Evolutionary conservation across 495 filamentous ascomycete genomes (phyloP).

Genomic region (Xylaria cubensis): DNA sequence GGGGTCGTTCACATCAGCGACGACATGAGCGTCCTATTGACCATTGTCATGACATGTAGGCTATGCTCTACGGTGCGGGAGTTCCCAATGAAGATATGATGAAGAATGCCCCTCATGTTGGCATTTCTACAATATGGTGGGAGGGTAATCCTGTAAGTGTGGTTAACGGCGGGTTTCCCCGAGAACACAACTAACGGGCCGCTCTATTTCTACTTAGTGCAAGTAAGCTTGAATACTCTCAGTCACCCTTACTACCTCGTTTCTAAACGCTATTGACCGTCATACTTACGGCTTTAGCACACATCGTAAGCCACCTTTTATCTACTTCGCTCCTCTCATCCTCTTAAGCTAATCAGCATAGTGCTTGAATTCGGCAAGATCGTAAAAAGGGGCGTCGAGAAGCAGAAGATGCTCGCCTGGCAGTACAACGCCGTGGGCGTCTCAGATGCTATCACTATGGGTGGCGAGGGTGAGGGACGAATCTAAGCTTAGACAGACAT

Average conservation of each 20-base stretch:
- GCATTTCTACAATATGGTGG: slow-evolving; percentile 93
- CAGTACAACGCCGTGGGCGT: slow-evolving; percentile 95
- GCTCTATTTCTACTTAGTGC: slow-evolving; percentile 3
- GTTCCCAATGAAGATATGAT: slow-evolving; percentile 84
- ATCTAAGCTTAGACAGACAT: too few species aligned
- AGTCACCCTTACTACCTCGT: not conserved
- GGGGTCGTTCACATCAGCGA: not conserved
- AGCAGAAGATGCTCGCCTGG: slow-evolving; percentile 90
- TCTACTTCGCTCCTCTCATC: not conserved
- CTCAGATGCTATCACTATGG: slow-evolving; percentile 95
- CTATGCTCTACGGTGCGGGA: slow-evolving; percentile 95
- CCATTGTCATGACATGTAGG: slow-evolving; percentile 54
- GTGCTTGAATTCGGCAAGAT: slow-evolving; percentile 87
- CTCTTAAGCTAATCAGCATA: slow-evolving; percentile 43
- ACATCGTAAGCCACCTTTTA: slow-evolving; percentile 47
- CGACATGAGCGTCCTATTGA: not conserved
- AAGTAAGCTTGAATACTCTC: slow-evolving; percentile 10
- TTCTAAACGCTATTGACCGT: not conserved
- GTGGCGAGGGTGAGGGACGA: slow-evolving; percentile 91
- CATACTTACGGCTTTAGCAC: slow-evolving; percentile 44
- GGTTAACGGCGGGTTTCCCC: too few species aligned
- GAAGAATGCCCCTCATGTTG: slow-evolving; percentile 90
- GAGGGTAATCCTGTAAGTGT: slow-evolving; percentile 84
- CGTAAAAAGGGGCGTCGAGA: slow-evolving; percentile 83
- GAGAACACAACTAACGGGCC: not conserved